Evolutionary conservation across 176 grass and related monocot species (phyloP), one percentile per base, ranked within the genome.

Genomic region (Lolium multiflorum): DNA sequence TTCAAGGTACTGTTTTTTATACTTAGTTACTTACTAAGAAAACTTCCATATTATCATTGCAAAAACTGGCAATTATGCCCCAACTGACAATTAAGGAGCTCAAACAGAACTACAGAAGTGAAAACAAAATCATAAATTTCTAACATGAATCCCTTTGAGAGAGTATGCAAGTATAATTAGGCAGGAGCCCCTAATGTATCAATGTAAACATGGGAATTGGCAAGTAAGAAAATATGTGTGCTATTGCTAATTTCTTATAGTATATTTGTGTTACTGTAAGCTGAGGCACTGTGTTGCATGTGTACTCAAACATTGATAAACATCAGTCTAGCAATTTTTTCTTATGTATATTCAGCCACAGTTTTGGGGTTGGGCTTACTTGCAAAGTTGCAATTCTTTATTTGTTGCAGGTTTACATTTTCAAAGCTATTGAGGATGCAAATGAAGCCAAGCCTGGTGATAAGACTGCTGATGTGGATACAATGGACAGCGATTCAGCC

Each of bases 331-430:
- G 44, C 6, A 39, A 24, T 85, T n/a, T 69, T 22, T 76, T 66
- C 13, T 20, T 18, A 73, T 73, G 4, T 31, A 48, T 70, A 47
- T 57, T n/a, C 41, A 44, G 20, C 10, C 2, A 6, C 48, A 28
- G 50, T 83, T 74, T 69, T 12, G 22, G 35, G 20, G 14, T 50
- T 59, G 0, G 31, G 3, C 31, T 35, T 3, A 35, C 31, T 35
- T 35, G 31, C 31, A 35, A 35, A 35, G 31, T 35, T 56, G 54
- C 50, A 51, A 71, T 59, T 89, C 0, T 14, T 26, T n/a, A 47
- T 55, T 67, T 55, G 44, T 77, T 88, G 73, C 92, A 96, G 96
- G 88, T 98, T 77, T 92, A 96, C 84, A 96, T 98, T 82, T 81
- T 91, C 48, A 98, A 98, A 81, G 93, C 93, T 67, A 87, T 89